These are phyloP conservation scores for Daldinia loculata DNA, from an alignment of 495 filamentous ascomycete genomes.

Conservation along the genomic window DNA sequence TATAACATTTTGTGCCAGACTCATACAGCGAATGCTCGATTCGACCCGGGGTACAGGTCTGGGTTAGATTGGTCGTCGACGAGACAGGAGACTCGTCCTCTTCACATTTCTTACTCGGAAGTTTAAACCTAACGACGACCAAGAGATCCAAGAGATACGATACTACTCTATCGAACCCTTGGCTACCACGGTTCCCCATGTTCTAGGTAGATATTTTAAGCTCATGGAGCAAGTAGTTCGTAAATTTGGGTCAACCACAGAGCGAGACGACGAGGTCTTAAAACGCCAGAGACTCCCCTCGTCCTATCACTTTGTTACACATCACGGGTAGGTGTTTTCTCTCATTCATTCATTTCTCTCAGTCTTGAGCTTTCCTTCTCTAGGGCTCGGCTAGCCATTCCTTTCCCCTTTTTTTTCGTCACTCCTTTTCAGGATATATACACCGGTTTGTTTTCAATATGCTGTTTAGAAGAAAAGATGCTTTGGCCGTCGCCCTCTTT, in stretches of 20 bases:
- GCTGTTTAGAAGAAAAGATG: constrained; percentile 30
- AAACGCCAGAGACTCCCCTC: constrained; percentile 9
- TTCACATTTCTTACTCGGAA: constrained; percentile 13
- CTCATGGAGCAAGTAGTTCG: constrained; percentile 2
- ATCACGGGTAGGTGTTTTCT: constrained; percentile 19
- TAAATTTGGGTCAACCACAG: background rate
- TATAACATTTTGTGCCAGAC: background rate
- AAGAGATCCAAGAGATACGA: background rate
- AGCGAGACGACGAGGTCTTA: constrained; percentile 8
- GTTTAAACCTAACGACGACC: background rate
- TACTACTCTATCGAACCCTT: constrained; percentile 1
- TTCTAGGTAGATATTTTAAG: constrained; percentile 14
- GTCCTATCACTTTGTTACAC: background rate
- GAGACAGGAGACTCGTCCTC: background rate
- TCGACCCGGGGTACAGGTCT: constrained; percentile 21
- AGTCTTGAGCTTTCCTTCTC: constrained; percentile 21
- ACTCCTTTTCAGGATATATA: constrained; percentile 11
- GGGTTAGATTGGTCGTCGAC: constrained; percentile 16
- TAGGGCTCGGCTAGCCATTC: constrained; percentile 25
- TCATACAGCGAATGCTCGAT: background rate
- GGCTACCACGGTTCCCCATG: background rate
- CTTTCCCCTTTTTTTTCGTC: constrained; percentile 14
- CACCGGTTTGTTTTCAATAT: constrained; percentile 20
- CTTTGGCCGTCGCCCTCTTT: constrained; percentile 13
- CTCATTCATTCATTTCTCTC: constrained; percentile 23